A percentile compares a stretch with the other conserved stretches of the same genome.
Evolutionary conservation across 192 early-diverging fungal genomes (phyloP).

Genomic region (Ambispora gerdemannii): DNA sequence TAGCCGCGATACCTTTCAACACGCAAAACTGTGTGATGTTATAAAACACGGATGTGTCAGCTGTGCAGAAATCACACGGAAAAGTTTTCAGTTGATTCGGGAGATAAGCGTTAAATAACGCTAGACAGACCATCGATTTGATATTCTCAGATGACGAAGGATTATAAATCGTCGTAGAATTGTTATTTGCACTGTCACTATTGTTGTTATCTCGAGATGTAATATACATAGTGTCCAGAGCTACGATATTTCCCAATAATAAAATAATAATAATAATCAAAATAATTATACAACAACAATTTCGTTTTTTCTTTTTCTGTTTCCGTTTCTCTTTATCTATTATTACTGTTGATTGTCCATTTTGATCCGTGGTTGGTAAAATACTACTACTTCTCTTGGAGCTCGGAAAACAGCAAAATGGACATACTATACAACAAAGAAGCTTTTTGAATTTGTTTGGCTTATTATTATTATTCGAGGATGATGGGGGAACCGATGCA

Average conservation of each 20-base stretch:
- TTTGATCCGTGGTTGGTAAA: background rate
- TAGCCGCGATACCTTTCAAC: background rate
- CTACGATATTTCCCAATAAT: conserved; percentile 16
- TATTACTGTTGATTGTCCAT: background rate
- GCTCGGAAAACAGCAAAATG: background rate
- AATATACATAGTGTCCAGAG: background rate
- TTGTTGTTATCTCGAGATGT: background rate
- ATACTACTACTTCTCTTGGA: background rate
- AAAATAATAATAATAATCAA: conserved; percentile 13
- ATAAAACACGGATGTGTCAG: background rate
- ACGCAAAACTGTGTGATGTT: conserved; percentile 16
- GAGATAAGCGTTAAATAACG: background rate
- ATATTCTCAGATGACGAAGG: background rate
- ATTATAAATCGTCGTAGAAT: background rate
- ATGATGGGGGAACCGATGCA: background rate
- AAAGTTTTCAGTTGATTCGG: background rate
- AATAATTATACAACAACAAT: conserved; percentile 9
- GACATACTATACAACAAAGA: background rate
- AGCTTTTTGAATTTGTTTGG: background rate
- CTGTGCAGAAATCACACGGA: conserved; percentile 10
- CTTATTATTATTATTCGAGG: background rate
- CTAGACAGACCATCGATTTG: background rate
- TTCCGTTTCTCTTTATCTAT: background rate
- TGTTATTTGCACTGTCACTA: background rate
- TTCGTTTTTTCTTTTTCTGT: conserved; percentile 6